A percentile compares a stretch with the other conserved stretches of the same genome.
These are phyloP conservation scores for Beauveria sp. DNA, from an alignment of 2,329 filamentous ascomycete species.

Conservation along the genomic window DNA sequence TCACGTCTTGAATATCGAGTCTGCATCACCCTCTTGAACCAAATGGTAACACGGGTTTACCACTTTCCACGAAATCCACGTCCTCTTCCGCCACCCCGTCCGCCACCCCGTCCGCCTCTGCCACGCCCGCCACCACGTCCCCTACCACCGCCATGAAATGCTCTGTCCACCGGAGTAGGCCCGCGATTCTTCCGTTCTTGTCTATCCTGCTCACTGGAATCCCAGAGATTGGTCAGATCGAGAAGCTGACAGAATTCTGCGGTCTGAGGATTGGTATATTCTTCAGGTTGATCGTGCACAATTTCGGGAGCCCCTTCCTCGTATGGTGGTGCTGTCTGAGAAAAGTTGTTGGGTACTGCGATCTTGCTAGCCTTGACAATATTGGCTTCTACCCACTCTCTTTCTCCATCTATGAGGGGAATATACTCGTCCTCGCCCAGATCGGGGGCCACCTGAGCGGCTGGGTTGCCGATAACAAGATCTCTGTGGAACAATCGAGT, in stretches of 20 bases:
- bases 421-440: slow-evolving; percentile 62
- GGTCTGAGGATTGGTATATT: slow-evolving; percentile 86
- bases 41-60: not conserved
- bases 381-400: slow-evolving; percentile 74
- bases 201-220: slow-evolving; percentile 65
- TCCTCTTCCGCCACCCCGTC: not conserved
- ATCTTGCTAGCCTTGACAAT: slow-evolving; percentile 57
- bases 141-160: slow-evolving; percentile 29
- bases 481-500: slow-evolving; percentile 68
- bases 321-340: slow-evolving; percentile 65
- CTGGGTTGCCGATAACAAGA: slow-evolving; percentile 55
- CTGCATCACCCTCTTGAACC: not conserved
- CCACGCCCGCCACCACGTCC: slow-evolving; percentile 25
- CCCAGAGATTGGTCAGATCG: slow-evolving; percentile 67
- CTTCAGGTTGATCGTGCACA: slow-evolving; percentile 57
- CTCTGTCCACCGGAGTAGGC: slow-evolving; percentile 39
- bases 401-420: slow-evolving; percentile 59
- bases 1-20: not conserved
- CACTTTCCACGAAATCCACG: not conserved
- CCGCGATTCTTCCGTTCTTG: slow-evolving; percentile 49
- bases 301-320: slow-evolving; percentile 49
- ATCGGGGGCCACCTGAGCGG: slow-evolving; percentile 47
- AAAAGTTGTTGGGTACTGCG: slow-evolving; percentile 70
- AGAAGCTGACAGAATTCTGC: slow-evolving; percentile 71
- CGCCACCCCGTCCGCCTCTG: slow-evolving; percentile 13